phyloP scores from a whole-genome alignment of 306 rosid species.

The Rubus parviflorus region DNA sequence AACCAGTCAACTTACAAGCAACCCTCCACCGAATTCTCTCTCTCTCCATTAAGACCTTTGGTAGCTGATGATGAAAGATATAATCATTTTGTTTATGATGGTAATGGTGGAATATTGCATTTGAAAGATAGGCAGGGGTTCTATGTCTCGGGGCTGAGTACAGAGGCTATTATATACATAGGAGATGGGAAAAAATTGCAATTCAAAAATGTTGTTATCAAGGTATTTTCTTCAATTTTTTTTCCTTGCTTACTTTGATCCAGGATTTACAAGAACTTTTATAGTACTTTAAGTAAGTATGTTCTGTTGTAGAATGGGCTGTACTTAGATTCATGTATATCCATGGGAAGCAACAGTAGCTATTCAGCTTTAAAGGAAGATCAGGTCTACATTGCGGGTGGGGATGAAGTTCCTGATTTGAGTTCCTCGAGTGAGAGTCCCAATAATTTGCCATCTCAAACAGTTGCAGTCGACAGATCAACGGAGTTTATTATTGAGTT shows the following conservation, averaged over 20 bases:
- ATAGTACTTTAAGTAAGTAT: neutral
- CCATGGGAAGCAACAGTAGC: constrained; percentile 83
- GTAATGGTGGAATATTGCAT: constrained; percentile 72
- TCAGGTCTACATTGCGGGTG: constrained; percentile 58
- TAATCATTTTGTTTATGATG: constrained; percentile 84
- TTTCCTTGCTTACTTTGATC: neutral
- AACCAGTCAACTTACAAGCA: constrained; percentile 68
- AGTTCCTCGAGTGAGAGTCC: constrained; percentile 37
- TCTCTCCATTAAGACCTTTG: constrained; percentile 77
- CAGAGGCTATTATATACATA: constrained; percentile 73
- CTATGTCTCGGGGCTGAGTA: constrained; percentile 53
- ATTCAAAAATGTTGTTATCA: constrained; percentile 79
- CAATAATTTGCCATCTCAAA: constrained; percentile 40
- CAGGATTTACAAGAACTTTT: neutral
- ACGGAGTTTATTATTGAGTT: constrained; percentile 68
- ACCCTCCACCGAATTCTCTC: constrained; percentile 61
- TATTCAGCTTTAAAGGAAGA: constrained; percentile 74
- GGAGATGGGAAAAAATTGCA: constrained; percentile 90
- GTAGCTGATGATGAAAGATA: constrained; percentile 72
- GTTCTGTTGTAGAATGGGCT: constrained; percentile 58
- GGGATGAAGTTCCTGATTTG: constrained; percentile 37
- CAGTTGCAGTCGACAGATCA: constrained; percentile 36
- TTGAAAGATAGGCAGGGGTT: constrained; percentile 63
- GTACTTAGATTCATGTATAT: constrained; percentile 83
- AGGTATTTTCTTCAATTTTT: constrained; percentile 43